Evolutionary conservation across 2,329 filamentous ascomycete species (phyloP).

Genomic region (Claviceps africana): DNA sequence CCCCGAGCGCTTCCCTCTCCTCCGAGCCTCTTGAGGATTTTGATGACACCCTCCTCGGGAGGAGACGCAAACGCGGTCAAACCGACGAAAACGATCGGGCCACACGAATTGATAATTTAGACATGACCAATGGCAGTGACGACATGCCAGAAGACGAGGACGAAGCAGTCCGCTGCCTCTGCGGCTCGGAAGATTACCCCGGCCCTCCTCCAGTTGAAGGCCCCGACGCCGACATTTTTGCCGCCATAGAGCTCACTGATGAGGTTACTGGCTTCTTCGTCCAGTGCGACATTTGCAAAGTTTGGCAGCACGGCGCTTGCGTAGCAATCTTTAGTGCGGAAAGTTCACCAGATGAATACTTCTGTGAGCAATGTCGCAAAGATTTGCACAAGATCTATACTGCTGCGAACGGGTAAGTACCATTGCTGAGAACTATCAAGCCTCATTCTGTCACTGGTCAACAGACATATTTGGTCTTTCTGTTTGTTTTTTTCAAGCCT

Average conservation of each 20-base stretch:
- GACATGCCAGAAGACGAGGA: conserved; percentile 68
- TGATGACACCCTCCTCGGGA: conserved; percentile 58
- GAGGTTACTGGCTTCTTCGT: conserved; percentile 93
- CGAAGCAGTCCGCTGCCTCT: conserved; percentile 90
- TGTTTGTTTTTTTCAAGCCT: neutral
- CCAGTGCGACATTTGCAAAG: conserved; percentile 93
- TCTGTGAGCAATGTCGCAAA: conserved; percentile 87
- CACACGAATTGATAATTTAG: conserved; percentile 27
- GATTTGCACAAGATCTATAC: conserved; percentile 76
- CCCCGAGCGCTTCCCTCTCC: conserved; percentile 57
- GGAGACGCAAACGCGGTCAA: conserved; percentile 64
- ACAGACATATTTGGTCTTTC: no score
- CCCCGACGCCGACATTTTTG: conserved; percentile 41
- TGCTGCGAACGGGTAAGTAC: conserved; percentile 70
- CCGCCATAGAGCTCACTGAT: conserved; percentile 54
- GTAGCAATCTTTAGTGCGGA: conserved; percentile 94
- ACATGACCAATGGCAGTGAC: conserved; percentile 49
- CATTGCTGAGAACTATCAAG: neutral
- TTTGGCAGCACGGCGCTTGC: conserved; percentile 97
- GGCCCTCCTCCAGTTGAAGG: conserved; percentile 57
- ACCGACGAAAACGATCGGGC: conserved; percentile 42
- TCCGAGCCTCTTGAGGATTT: conserved; percentile 54
- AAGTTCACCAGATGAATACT: conserved; percentile 90
- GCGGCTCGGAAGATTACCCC: conserved; percentile 87
- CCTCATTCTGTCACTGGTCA: neutral